These are phyloP conservation scores for Saitoella complicata DNA, from an alignment of 805 yeast genomes.

Conservation along the genomic window DNA sequence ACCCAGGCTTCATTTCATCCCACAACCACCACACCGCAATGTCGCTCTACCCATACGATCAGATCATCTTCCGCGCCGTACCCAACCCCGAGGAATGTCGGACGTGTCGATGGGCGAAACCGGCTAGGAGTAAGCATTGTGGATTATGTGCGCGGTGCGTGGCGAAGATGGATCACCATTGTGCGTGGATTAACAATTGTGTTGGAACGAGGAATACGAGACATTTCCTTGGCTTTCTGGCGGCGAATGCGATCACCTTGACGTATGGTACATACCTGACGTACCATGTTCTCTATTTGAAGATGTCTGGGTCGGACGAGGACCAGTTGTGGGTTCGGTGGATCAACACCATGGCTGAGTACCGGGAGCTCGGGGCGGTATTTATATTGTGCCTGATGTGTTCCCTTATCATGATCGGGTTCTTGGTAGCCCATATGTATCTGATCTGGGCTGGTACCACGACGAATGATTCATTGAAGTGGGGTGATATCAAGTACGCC, in stretches of 20 bases:
- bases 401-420: slow-evolving; percentile 29
- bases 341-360: slow-evolving; percentile 5
- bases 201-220: slow-evolving; percentile 43
- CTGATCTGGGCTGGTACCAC: slow-evolving; percentile 52
- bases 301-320: neutral
- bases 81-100: slow-evolving; percentile 23
- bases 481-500: slow-evolving; percentile 46
- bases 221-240: slow-evolving; percentile 42
- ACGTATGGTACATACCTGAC: slow-evolving; percentile 28
- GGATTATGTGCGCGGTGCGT: slow-evolving; percentile 33
- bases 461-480: slow-evolving; percentile 56
- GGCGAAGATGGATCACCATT: slow-evolving; percentile 40
- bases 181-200: slow-evolving; percentile 48
- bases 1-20: slow-evolving; percentile 24
- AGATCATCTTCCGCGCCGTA: slow-evolving; percentile 35
- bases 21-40: slow-evolving; percentile 16
- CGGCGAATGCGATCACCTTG: slow-evolving; percentile 31
- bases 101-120: slow-evolving; percentile 33
- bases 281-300: slow-evolving; percentile 9
- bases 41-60: slow-evolving; percentile 27
- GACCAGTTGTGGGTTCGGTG: neutral
- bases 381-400: slow-evolving; percentile 30
- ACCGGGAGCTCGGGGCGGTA: slow-evolving; percentile 23
- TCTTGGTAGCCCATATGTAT: slow-evolving; percentile 30
- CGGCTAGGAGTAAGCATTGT: slow-evolving; percentile 51